Percentiles rank a stretch among this genome's conserved stretches.
phyloP scores from a whole-genome alignment of 2,329 filamentous ascomycete genomes.

The Fusarium decemcellulare region DNA sequence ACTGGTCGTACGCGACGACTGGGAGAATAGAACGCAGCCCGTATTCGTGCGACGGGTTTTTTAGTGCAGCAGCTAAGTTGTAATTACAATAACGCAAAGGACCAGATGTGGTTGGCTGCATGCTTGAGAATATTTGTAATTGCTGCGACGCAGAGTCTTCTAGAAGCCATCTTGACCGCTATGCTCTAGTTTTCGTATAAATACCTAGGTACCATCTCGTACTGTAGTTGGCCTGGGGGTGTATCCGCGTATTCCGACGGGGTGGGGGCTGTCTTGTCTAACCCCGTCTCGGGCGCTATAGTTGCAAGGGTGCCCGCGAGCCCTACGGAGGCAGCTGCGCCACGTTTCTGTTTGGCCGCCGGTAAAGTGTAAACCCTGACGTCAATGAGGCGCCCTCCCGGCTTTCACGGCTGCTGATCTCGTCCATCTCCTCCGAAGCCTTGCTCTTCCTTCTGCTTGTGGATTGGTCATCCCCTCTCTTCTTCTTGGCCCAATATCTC shows the following conservation, averaged over 20 bases:
- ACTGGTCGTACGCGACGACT: not conserved
- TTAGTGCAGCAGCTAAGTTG: not conserved
- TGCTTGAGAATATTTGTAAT: not conserved
- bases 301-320: not conserved
- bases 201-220: not conserved
- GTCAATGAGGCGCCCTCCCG: conserved; percentile 31
- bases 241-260: conserved; percentile 27
- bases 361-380: conserved; percentile 21
- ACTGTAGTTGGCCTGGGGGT: not conserved
- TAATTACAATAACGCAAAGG: not conserved
- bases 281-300: conserved; percentile 16
- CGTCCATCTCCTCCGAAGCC: conserved; percentile 22
- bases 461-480: conserved; percentile 21
- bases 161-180: conserved; percentile 5
- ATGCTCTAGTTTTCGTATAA: conserved; percentile 8
- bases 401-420: conserved; percentile 39
- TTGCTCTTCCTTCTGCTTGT: conserved; percentile 22
- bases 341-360: not conserved
- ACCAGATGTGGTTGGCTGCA: not conserved
- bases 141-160: conserved; percentile 15
- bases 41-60: conserved; percentile 3
- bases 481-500: conserved; percentile 20
- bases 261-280: not conserved
- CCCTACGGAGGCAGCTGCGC: not conserved
- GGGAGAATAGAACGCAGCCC: conserved; percentile 19